Evolutionary conservation across 257 asterid genomes (phyloP).

Genomic region (Plantago ovata): DNA sequence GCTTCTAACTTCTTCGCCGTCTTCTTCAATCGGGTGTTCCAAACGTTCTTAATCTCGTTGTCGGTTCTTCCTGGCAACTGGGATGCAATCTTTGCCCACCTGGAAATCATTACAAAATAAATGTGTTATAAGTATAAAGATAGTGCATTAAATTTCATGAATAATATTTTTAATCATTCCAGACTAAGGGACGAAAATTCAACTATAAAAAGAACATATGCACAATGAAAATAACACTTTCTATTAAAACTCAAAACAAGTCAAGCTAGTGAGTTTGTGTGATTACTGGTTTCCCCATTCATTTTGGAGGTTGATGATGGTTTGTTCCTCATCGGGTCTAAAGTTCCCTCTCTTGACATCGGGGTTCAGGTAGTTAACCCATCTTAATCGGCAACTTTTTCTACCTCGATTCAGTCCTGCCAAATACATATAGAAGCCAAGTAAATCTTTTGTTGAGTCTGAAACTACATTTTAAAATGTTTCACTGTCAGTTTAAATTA

Average conservation of each 20-base stretch:
- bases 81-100: constrained; percentile 86
- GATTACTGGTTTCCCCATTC: constrained; percentile 66
- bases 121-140: too few species aligned
- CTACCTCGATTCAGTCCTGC: constrained; percentile 67
- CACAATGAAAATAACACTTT: too few species aligned
- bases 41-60: constrained; percentile 82
- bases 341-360: constrained; percentile 65
- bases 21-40: constrained; percentile 79
- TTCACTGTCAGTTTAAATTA: too few species aligned
- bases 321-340: constrained; percentile 55
- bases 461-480: not conserved
- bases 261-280: constrained; percentile 9
- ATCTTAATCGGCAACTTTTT: constrained; percentile 76
- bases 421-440: not conserved
- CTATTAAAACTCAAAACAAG: too few species aligned
- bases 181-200: too few species aligned
- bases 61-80: constrained; percentile 79
- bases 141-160: too few species aligned
- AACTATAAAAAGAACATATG: too few species aligned
- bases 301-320: constrained; percentile 52
- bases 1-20: not conserved
- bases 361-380: constrained; percentile 81
- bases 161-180: too few species aligned
- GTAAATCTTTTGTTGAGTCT: not conserved
- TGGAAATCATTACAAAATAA: constrained; percentile 9